Percentiles rank a stretch among this genome's conserved stretches.
Evolutionary conservation across 2,329 filamentous ascomycete species (phyloP).

Genomic region (Parastagonospora nodorum): DNA sequence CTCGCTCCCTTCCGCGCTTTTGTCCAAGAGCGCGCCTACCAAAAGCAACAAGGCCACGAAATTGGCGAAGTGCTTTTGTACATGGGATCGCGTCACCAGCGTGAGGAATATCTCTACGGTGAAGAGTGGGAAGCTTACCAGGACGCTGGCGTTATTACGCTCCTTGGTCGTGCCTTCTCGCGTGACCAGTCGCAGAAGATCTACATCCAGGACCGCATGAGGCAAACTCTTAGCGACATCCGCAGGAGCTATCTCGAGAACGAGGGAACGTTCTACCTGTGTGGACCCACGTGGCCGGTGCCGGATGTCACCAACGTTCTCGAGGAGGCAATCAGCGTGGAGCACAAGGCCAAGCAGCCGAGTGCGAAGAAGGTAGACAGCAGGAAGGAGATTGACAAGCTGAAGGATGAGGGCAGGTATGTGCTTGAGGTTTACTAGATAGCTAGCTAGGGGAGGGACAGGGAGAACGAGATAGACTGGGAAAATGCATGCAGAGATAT

Average conservation of each 20-base stretch:
- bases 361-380: slow-evolving; percentile 76
- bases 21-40: slow-evolving; percentile 95
- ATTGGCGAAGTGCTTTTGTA: slow-evolving; percentile 94
- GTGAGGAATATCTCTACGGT: slow-evolving; percentile 97
- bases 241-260: slow-evolving; percentile 84
- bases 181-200: slow-evolving; percentile 98
- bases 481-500: not conserved
- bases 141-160: slow-evolving; percentile 91
- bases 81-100: slow-evolving; percentile 95
- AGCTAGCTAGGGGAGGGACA: too few species aligned
- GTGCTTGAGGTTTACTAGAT: slow-evolving; percentile 92
- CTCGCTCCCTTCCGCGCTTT: slow-evolving; percentile 99
- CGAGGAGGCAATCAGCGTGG: slow-evolving; percentile 83
- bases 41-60: slow-evolving; percentile 95
- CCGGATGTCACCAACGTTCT: slow-evolving; percentile 94
- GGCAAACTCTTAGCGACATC: slow-evolving; percentile 82
- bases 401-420: slow-evolving; percentile 94
- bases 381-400: slow-evolving; percentile 89
- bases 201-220: slow-evolving; percentile 98
- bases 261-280: slow-evolving; percentile 94
- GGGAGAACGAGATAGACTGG: not conserved
- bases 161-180: slow-evolving; percentile 91
- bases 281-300: slow-evolving; percentile 97
- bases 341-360: slow-evolving; percentile 65
- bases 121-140: slow-evolving; percentile 99